Conservation (phyloP, 805 yeast species). For the Sugiyamaella americana region DNA sequence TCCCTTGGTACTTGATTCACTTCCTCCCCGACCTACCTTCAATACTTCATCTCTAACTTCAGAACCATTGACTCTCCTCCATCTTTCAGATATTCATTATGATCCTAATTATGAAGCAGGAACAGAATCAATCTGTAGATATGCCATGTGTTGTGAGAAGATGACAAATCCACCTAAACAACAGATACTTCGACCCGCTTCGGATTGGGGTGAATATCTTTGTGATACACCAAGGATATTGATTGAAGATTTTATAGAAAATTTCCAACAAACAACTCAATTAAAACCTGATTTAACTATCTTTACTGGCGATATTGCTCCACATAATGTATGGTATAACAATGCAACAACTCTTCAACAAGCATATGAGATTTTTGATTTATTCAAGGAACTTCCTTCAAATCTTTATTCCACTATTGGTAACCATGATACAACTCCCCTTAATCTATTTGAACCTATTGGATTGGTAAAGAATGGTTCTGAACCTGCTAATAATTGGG, state of each 20-base stretch:
- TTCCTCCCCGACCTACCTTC: no score
- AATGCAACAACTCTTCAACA: constrained; percentile 38
- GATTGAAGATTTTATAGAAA: constrained; percentile 48
- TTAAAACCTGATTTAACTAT: constrained; percentile 38
- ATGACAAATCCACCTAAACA: constrained; percentile 36
- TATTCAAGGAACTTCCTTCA: constrained; percentile 44
- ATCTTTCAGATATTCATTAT: constrained; percentile 60
- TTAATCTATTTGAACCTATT: constrained; percentile 59
- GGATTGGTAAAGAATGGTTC: constrained; percentile 37
- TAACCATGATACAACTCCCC: constrained; percentile 70
- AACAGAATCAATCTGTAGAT: constrained; percentile 40
- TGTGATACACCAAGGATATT: constrained; percentile 64
- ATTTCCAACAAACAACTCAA: neutral
- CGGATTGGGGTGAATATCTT: constrained; percentile 55
- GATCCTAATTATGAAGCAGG: constrained; percentile 44
- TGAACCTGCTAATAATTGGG: constrained; percentile 46
- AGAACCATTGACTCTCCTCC: constrained; percentile 53
- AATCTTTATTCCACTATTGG: constrained; percentile 60
- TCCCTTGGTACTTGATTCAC: neutral
- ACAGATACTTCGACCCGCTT: constrained; percentile 37
- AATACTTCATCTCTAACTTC: constrained; percentile 7
- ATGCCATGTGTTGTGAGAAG: constrained; percentile 53
- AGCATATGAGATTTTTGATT: constrained; percentile 47
- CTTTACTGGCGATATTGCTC: constrained; percentile 71
- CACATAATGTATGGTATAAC: constrained; percentile 48